A percentile compares a stretch with the other conserved stretches of the same genome.
These are phyloP conservation scores for Jatropha podagrica DNA, from an alignment of 441 rosid genomes.

Conservation along the genomic window DNA sequence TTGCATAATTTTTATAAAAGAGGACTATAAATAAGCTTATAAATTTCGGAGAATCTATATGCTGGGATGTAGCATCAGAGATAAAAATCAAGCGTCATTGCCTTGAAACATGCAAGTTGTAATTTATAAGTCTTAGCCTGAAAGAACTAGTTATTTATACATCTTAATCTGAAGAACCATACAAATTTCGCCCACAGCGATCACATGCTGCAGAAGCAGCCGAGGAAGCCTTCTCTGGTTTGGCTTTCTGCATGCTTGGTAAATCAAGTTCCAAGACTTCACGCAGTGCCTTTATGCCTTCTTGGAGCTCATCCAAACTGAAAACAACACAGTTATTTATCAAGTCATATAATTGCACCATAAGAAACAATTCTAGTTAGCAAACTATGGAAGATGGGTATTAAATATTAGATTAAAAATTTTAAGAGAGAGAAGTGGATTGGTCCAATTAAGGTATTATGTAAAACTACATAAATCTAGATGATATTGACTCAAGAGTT, in stretches of 20 bases:
- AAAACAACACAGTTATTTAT: neutral
- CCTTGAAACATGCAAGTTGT: neutral
- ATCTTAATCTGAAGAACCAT: conserved; percentile 27
- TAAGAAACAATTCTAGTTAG: neutral
- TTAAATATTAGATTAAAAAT: neutral
- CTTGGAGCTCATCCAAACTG: conserved; percentile 72
- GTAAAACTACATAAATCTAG: neutral
- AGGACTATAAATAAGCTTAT: neutral
- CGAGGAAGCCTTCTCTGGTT: conserved; percentile 39
- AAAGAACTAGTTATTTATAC: neutral
- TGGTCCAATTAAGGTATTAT: neutral
- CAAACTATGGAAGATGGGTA: neutral
- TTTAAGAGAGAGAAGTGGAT: neutral
- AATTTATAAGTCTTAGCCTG: conserved; percentile 13
- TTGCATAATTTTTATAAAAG: too few relatives aligned
- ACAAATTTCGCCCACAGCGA: conserved; percentile 75
- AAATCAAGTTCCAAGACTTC: conserved; percentile 82
- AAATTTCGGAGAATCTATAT: conserved; percentile 8
- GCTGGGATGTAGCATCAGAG: neutral
- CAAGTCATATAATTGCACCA: neutral
- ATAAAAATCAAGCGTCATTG: neutral
- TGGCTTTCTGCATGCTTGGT: conserved; percentile 46
- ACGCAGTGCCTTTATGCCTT: conserved; percentile 66
- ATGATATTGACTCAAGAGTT: neutral
- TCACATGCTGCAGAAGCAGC: conserved; percentile 53